Evolutionary conservation across 768 basidiomycete species (phyloP), one percentile per base, ranked within the genome.

Genomic region (Kwoniella bestiolae): DNA sequence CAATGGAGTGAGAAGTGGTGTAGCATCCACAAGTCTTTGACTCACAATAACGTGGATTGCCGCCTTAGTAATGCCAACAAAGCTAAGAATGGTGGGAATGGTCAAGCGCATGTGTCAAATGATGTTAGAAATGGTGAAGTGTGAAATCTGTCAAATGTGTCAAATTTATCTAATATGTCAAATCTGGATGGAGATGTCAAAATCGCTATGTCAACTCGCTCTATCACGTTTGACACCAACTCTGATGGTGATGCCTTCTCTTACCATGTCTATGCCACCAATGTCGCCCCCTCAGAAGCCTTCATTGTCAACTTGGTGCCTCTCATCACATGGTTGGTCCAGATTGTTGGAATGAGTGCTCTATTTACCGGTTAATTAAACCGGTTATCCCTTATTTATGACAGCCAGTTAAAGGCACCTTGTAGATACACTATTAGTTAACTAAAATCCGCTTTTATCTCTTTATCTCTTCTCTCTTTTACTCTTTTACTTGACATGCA

Each of bases 291-390:
- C 18, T 41, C 32, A 12, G 45, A 60, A n/a, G 28, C 21, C 26
- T 66, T 60, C 31, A 66, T 60, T 25, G 55, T 60, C 25, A 58
- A 66, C 38, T 66, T 4, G 38, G 65, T 23, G 65, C 65, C 8
- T 46, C 58, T 25, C 65, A 66, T 44, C 65, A 66, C 51, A 66
- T 66, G 65, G 46, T 65, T 49, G 21, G 47, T 29, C 26, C 28
- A 16, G 7, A 18, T n/a, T n/a, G n/a, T n/a, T n/a, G n/a, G n/a
- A n/a, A n/a, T n/a, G n/a, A n/a, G n/a, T n/a, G n/a, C n/a, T n/a
- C n/a, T n/a, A n/a, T n/a, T n/a, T n/a, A n/a, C n/a, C n/a, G n/a
- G n/a, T n/a, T n/a, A n/a, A n/a, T n/a, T n/a, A n/a, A n/a, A n/a
- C n/a, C n/a, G n/a, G n/a, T n/a, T n/a, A n/a, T n/a, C n/a, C n/a